Percentiles rank a stretch among this genome's conserved stretches.
Evolutionary conservation across 1,284 basidiomycete genomes (phyloP).

Genomic region (Cerioporus squamosus): DNA sequence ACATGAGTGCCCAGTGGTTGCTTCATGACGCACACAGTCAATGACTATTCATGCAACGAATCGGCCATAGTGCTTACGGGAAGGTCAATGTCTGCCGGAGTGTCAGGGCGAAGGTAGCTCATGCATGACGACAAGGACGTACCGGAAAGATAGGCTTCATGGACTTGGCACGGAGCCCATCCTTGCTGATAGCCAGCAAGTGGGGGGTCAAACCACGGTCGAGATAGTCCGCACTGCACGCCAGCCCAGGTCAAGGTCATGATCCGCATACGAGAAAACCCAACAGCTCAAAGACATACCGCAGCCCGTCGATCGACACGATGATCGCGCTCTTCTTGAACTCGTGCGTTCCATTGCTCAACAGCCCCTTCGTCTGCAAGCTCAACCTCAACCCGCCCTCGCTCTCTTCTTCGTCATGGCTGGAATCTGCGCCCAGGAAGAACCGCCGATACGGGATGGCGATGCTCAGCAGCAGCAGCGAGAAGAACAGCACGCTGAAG

Average conservation of each 20-base stretch:
- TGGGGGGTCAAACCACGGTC: constrained; percentile 83
- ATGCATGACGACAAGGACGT: constrained; percentile 32
- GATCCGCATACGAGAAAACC: background rate
- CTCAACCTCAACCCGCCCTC: constrained; percentile 11
- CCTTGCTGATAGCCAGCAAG: constrained; percentile 75
- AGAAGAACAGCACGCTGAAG: constrained; percentile 46
- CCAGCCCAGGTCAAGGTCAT: background rate
- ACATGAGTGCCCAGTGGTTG: constrained; percentile 89
- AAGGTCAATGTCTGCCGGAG: constrained; percentile 79
- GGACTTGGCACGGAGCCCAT: constrained; percentile 82
- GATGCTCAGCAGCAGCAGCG: constrained; percentile 34
- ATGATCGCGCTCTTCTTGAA: constrained; percentile 83
- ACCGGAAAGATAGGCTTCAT: constrained; percentile 89
- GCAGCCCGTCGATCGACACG: constrained; percentile 86
- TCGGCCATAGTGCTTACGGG: constrained; percentile 56
- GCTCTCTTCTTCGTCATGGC: background rate
- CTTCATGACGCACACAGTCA: constrained; percentile 31
- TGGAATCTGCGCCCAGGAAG: constrained; percentile 17
- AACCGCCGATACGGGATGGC: constrained; percentile 17
- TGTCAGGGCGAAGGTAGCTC: background rate
- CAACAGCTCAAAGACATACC: constrained; percentile 46
- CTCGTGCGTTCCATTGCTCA: constrained; percentile 77
- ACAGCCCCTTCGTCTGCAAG: constrained; percentile 45
- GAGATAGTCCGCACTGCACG: constrained; percentile 77
- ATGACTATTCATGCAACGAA: background rate